Evolutionary conservation across 2,329 filamentous ascomycete species (phyloP).

Genomic region (Neoscytalidium dimidiatum): DNA sequence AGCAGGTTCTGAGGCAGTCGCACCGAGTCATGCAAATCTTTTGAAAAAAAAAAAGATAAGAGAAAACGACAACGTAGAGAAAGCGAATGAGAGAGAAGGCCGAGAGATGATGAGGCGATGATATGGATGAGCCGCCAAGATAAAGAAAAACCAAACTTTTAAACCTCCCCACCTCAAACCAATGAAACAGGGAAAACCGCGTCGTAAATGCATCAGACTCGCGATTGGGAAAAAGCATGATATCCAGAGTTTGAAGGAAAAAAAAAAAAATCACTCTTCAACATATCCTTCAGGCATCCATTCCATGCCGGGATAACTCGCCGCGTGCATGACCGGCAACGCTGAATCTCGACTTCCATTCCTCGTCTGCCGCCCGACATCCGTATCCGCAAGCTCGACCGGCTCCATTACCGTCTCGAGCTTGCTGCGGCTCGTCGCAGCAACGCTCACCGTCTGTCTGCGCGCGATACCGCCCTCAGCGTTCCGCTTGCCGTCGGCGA

Average conservation of each 20-base stretch:
- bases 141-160: not conserved
- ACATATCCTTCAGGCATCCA: slow-evolving; percentile 58
- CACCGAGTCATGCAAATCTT: too few species aligned
- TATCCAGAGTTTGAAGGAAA: too few species aligned
- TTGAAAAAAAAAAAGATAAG: not conserved
- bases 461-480: not conserved
- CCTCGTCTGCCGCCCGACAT: not conserved
- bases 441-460: not conserved
- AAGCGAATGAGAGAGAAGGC: not conserved
- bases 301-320: slow-evolving; percentile 70
- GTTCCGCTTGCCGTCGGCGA: not conserved
- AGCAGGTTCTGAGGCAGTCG: too few species aligned
- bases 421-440: not conserved
- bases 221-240: too few species aligned
- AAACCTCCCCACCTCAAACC: not conserved
- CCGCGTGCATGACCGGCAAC: slow-evolving; percentile 62
- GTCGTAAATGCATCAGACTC: too few species aligned
- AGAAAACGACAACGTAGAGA: not conserved
- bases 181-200: not conserved
- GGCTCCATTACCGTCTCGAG: slow-evolving; percentile 13
- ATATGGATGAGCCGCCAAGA: not conserved
- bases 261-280: slow-evolving; percentile 21
- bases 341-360: not conserved
- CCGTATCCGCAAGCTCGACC: slow-evolving; percentile 15
- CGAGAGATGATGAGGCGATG: not conserved